Evolutionary conservation across 2,329 filamentous ascomycete genomes (phyloP).

Genomic region (Fusarium dimerum): DNA sequence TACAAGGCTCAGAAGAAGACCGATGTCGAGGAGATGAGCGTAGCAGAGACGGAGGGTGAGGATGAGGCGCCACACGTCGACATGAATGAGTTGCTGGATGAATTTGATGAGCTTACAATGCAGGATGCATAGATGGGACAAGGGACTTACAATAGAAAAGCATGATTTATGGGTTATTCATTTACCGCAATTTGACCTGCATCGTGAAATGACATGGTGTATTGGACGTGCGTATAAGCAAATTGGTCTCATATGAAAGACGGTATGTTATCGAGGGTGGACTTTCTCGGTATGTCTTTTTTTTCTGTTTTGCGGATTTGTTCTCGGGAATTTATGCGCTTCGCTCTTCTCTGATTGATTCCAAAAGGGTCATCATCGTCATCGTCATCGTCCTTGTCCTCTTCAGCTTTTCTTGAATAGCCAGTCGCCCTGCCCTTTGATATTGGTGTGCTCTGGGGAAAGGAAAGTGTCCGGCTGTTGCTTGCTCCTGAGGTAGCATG

Average conservation of each 20-base stretch:
- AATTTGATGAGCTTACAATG: slow-evolving; percentile 78
- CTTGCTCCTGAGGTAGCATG: background rate
- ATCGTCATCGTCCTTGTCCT: slow-evolving; percentile 12
- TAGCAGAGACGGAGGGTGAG: slow-evolving; percentile 65
- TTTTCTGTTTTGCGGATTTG: slow-evolving; percentile 25
- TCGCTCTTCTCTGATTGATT: slow-evolving; percentile 31
- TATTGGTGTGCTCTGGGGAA: slow-evolving; percentile 3
- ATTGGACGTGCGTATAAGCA: too few relatives aligned
- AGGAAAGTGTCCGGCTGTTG: slow-evolving; percentile 5
- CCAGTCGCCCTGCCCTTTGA: background rate
- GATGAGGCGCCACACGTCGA: slow-evolving; percentile 69
- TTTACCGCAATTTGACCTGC: background rate
- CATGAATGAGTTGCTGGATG: slow-evolving; percentile 83
- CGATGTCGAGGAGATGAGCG: slow-evolving; percentile 66
- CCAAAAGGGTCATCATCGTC: slow-evolving; percentile 40
- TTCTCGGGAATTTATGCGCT: slow-evolving; percentile 34
- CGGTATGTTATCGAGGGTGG: slow-evolving; percentile 36
- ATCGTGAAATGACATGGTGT: background rate
- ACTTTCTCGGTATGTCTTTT: slow-evolving; percentile 14
- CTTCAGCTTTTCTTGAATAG: background rate
- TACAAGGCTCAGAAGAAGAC: slow-evolving; percentile 69
- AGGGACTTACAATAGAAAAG: slow-evolving; percentile 27
- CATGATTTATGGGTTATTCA: slow-evolving; percentile 15
- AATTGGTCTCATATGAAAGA: slow-evolving; percentile 34
- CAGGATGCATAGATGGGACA: slow-evolving; percentile 39